A percentile compares a stretch with the other conserved stretches of the same genome.
Evolutionary conservation across 805 yeast species (phyloP).

Genomic region (Candida piceae): DNA sequence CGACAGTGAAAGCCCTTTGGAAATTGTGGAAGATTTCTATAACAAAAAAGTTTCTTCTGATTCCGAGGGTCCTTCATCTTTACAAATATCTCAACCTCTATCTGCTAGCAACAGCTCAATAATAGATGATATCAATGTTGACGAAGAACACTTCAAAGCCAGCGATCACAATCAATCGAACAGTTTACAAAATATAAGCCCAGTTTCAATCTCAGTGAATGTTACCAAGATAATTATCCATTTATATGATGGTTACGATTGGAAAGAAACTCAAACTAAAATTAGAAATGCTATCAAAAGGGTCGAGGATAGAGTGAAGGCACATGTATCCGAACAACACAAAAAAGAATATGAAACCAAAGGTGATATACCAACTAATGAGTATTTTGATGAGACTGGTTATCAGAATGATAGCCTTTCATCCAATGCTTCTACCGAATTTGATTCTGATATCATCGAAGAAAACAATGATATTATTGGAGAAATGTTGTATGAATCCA

Average conservation of each 20-base stretch:
- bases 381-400: neutral
- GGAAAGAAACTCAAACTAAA: conserved; percentile 70
- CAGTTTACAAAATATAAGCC: conserved; percentile 14
- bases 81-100: conserved; percentile 1
- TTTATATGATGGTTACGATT: conserved; percentile 88
- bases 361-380: neutral
- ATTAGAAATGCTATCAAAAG: conserved; percentile 61
- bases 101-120: conserved; percentile 4
- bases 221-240: conserved; percentile 39
- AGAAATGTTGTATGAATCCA: conserved; percentile 72
- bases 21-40: conserved; percentile 27
- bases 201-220: conserved; percentile 29
- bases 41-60: conserved; percentile 13
- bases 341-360: neutral
- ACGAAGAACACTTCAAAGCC: conserved; percentile 19
- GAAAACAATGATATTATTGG: conserved; percentile 37
- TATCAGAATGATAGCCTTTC: neutral
- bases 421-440: conserved; percentile 2
- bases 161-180: conserved; percentile 1
- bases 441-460: conserved; percentile 12
- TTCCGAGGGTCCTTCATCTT: conserved; percentile 10
- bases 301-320: conserved; percentile 46
- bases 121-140: conserved; percentile 12
- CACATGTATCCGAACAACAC: conserved; percentile 5
- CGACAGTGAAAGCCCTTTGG: conserved; percentile 12